Evolutionary conservation across 352 stramenopile species (phyloP), one percentile per base, ranked within the genome.

Genomic region (Pythium myriotylum): DNA sequence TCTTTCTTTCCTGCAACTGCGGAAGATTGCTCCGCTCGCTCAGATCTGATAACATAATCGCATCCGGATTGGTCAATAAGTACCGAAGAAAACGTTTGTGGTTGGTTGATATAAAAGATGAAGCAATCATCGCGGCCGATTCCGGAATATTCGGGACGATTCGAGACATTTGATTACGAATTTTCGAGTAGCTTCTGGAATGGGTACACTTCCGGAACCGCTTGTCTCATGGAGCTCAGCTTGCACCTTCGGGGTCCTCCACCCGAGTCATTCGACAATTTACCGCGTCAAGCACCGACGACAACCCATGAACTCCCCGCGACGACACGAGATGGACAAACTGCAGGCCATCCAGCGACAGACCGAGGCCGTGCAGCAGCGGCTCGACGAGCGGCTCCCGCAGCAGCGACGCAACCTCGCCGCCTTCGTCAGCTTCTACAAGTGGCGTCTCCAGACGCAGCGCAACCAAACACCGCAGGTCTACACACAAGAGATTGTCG

Each of bases 271-370:
- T 64, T 69, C 62, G 50, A 23, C 52, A 62, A 62, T 33, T 70
- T 57, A 60, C 54, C 54, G 62, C 23, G 7, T 27, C 55, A 46
- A 46, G 9, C 24, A 47, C 47, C 55, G 14, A 45, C 19, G 41
- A 60, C 45, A 14, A 55, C 40, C 26, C 37, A 68, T 60, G 43
- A 71, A 62, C 45, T 61, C 60, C 5, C 42, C 53, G 45, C 54
- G 54, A 24, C 46, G 14, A 33, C 48, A 62, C 17, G 47, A 64
- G 48, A 60, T 81, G 59, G 66, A 54, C 45, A 75, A 73, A 10
- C 75, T 89, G 10, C 67, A 77, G 22, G 16, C 55, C 54, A 81
- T 90, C 50, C 58, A 76, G 41, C 59, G 33, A 10, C 70, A 93
- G 49, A 54, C 78, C 27, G 57, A 65, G 40, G 53, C 74, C 47